Evolutionary conservation across 305 asterid genomes (phyloP).

Genomic region (Solanum aculeatissimum): DNA sequence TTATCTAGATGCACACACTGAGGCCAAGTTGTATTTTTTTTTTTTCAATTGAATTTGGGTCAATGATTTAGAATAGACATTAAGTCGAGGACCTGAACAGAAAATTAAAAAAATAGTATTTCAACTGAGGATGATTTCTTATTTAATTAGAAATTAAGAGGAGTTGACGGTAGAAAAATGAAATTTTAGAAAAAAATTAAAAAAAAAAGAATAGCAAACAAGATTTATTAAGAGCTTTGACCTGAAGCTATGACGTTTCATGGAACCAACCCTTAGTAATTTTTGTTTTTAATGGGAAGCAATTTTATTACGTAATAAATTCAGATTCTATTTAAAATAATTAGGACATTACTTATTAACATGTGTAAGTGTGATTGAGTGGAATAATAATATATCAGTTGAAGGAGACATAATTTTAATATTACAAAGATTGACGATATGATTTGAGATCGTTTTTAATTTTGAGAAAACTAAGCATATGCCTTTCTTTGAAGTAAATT

Average conservation of each 20-base stretch:
- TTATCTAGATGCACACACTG: conserved; percentile 24
- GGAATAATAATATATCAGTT: not conserved
- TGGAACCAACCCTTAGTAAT: not conserved
- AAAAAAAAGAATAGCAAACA: not conserved
- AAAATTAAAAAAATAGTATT: not conserved
- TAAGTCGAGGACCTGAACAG: not conserved
- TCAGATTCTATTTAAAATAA: not conserved
- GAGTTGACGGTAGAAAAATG: not conserved
- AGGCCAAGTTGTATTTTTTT: conserved; percentile 28
- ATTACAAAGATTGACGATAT: not conserved
- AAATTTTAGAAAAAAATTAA: not conserved
- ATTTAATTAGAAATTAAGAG: not conserved
- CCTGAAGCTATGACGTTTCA: not conserved
- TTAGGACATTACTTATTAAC: not conserved
- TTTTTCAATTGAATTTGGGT: conserved; percentile 4
- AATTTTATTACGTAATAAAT: not conserved
- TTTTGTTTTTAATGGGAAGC: not conserved
- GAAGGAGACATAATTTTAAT: not conserved
- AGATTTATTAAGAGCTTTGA: conserved; percentile 20
- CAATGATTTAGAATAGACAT: conserved; percentile 6
- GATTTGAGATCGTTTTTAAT: not conserved
- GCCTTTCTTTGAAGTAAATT: no score
- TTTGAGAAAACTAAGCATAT: no score
- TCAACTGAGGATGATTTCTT: conserved; percentile 2
- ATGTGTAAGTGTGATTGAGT: not conserved